Evolutionary conservation across 352 stramenopile species (phyloP).

Genomic region (Phytopythium sindhum): DNA sequence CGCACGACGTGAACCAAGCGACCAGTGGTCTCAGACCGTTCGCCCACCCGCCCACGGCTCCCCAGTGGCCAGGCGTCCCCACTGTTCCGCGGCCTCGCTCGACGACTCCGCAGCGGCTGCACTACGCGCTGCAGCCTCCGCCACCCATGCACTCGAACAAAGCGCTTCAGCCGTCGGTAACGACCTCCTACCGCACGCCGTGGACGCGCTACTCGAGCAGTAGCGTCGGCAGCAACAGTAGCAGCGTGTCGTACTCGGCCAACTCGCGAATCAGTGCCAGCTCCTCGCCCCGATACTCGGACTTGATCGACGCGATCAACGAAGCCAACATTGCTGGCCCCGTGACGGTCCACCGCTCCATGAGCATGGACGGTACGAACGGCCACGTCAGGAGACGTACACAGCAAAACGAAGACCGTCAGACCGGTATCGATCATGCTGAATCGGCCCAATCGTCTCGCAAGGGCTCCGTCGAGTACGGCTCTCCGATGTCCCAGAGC

Average conservation of each 20-base stretch:
- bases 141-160: neutral
- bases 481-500: neutral
- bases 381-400: neutral
- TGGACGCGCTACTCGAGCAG: neutral
- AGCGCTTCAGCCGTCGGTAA: neutral
- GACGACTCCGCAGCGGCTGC: neutral
- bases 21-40: neutral
- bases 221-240: conserved; percentile 1
- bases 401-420: neutral
- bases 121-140: neutral
- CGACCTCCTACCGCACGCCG: neutral
- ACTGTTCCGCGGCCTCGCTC: neutral
- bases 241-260: neutral
- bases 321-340: neutral
- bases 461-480: neutral
- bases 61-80: neutral
- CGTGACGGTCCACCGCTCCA: neutral
- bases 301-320: conserved; percentile 6
- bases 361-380: neutral
- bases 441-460: neutral
- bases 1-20: neutral
- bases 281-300: conserved; percentile 4
- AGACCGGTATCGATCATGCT: neutral
- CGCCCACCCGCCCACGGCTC: neutral
- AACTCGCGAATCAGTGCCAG: neutral